Conservation (phyloP, 1,284 basidiomycete species). For the Phellopilus nigrolimitatus region DNA sequence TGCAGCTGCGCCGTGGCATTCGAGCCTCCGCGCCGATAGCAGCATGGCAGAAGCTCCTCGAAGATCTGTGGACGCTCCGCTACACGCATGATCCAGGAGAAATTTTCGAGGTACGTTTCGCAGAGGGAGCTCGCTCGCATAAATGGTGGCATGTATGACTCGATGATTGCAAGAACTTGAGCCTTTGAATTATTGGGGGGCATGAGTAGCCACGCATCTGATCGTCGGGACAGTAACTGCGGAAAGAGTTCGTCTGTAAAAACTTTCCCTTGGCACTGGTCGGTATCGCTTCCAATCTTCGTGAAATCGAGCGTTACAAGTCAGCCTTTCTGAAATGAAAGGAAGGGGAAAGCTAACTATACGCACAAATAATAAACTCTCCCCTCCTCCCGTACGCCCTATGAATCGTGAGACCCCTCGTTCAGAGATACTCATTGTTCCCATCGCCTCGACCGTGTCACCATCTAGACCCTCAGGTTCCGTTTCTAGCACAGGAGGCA, state of each 20-base stretch:
- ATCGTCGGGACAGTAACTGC: constrained; percentile 6
- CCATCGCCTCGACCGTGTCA: constrained; percentile 41
- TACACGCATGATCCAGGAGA: constrained; percentile 53
- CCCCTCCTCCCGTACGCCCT: constrained; percentile 61
- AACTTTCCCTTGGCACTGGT: not conserved
- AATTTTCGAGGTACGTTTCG: constrained; percentile 51
- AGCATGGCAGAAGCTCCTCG: constrained; percentile 43
- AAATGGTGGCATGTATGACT: constrained; percentile 15
- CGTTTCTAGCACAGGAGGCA: not conserved
- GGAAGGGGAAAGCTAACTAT: not conserved
- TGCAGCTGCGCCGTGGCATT: not conserved
- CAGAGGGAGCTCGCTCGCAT: constrained; percentile 42
- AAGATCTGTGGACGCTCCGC: constrained; percentile 46
- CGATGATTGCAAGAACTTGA: constrained; percentile 9
- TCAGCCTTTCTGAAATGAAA: not conserved
- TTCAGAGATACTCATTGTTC: constrained; percentile 58
- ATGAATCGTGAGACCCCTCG: constrained; percentile 59
- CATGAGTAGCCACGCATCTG: constrained; percentile 16
- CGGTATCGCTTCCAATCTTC: constrained; percentile 11
- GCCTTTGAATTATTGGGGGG: constrained; percentile 6
- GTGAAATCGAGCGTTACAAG: not conserved
- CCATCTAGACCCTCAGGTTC: constrained; percentile 30
- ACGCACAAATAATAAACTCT: constrained; percentile 29
- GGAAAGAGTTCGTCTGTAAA: constrained; percentile 12
- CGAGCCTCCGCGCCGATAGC: constrained; percentile 1